phyloP scores from a whole-genome alignment of 2,329 filamentous ascomycete species.

The Colletotrichum graminicola region DNA sequence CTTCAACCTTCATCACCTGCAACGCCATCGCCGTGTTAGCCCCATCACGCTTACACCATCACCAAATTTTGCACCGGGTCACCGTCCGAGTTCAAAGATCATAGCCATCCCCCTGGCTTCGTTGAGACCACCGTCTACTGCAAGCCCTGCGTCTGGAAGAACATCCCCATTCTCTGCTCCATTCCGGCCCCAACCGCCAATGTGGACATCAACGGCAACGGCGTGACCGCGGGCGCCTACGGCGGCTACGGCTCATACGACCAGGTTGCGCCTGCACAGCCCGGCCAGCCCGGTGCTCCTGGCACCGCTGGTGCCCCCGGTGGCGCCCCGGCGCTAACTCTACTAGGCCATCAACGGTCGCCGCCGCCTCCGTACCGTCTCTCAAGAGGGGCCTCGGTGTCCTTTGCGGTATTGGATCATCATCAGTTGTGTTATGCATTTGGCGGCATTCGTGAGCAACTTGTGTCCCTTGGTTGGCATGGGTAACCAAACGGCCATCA shows the following conservation, averaged over 20 bases:
- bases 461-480: slow-evolving; percentile 20
- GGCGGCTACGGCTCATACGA: slow-evolving; percentile 23
- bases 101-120: slow-evolving; percentile 53
- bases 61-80: slow-evolving; percentile 52
- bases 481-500: slow-evolving; percentile 11
- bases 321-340: slow-evolving; percentile 1
- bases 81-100: slow-evolving; percentile 47
- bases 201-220: slow-evolving; percentile 51
- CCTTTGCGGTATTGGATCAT: slow-evolving; percentile 44
- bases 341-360: slow-evolving; percentile 22
- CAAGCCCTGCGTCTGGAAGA: slow-evolving; percentile 48
- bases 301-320: not conserved
- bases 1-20: slow-evolving; percentile 50
- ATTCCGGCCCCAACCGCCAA: slow-evolving; percentile 48
- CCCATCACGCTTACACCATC: slow-evolving; percentile 57
- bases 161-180: slow-evolving; percentile 54
- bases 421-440: slow-evolving; percentile 16
- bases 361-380: slow-evolving; percentile 43
- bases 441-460: slow-evolving; percentile 35
- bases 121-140: slow-evolving; percentile 54
- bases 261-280: not conserved
- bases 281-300: slow-evolving; percentile 3
- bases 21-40: slow-evolving; percentile 52
- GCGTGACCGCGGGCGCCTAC: slow-evolving; percentile 48
- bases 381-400: slow-evolving; percentile 47